Base-by-base conservation (phyloP, 805 yeast species). In the Spathaspora boniae region DNA sequence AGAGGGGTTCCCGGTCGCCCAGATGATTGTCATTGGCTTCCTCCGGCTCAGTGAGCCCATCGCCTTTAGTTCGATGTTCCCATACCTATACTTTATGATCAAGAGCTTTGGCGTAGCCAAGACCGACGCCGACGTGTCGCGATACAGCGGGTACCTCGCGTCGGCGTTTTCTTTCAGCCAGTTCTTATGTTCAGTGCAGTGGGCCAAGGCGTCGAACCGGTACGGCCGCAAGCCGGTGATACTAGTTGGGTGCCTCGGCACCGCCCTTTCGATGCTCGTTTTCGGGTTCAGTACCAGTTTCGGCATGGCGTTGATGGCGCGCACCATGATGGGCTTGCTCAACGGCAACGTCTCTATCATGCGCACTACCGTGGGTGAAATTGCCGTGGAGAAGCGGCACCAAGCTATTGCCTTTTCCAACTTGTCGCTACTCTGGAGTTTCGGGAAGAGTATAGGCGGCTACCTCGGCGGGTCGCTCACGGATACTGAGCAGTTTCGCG, bases 291-390 rank as follows among this genome's bases (percentile, higher is more conserved):
- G 79, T n/a, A 58, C 50, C 15, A 72, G 67, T 47, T 75, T 66
- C 46, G 68, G 63, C 45, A 61, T 65, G 57, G 83, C 83, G 0
- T 44, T 79, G 4, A 46, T 58, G 6, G 74, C 83, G 8, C 60
- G 84, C 45, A 58, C 70, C 14, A 41, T 70, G 26, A 69, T 74
- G 56, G 86, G 86, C 0, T 55, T 72, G 1, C 54, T 78, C 27
- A 78, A 78, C 47, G 85, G 84, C 4, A 79, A 79, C 48, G 73
- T 76, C 5, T 78, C 79, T 0, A 82, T 79, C 12, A 47, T 78
- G 21, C 57, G 85, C 49, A 79, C 84, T 0, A 57, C 68, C 34
- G 61, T 79, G 26, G 85, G 83, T 2, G 86, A 79, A 48, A 53
- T 76, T 9, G 79, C 80, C 4, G 53, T 56, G 5, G 72, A 77